Conservation (phyloP, 2,329 filamentous ascomycete genomes). For the Hypoxylon sp. region DNA sequence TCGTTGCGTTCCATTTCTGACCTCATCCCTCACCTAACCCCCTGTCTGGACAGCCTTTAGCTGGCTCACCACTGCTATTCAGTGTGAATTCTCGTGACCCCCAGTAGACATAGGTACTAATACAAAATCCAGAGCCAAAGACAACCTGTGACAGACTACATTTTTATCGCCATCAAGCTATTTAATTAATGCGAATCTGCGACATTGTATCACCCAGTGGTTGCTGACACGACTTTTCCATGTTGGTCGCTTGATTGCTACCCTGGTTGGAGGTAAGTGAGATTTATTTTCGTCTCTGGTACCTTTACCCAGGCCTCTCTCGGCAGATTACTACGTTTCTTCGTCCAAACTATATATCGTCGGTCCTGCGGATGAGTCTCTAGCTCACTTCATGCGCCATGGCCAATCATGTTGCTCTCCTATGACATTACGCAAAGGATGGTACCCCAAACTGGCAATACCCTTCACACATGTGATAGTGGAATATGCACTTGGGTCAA, state of each 20-base stretch:
- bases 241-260: slow-evolving; percentile 38
- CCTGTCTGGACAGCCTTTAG: slow-evolving; percentile 22
- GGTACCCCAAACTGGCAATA: slow-evolving; percentile 49
- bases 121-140: slow-evolving; percentile 32
- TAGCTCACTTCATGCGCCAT: slow-evolving; percentile 43
- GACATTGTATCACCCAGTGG: slow-evolving; percentile 24
- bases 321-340: slow-evolving; percentile 49
- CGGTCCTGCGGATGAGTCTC: slow-evolving; percentile 54
- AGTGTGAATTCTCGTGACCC: slow-evolving; percentile 26
- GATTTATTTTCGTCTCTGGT: slow-evolving; percentile 43
- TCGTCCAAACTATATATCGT: slow-evolving; percentile 45
- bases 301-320: slow-evolving; percentile 49
- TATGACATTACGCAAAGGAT: slow-evolving; percentile 47
- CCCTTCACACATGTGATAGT: slow-evolving; percentile 53
- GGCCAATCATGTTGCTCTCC: slow-evolving; percentile 50
- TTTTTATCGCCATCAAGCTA: slow-evolving; percentile 14
- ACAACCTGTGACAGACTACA: slow-evolving; percentile 25
- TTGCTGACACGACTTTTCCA: slow-evolving; percentile 27
- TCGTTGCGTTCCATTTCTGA: slow-evolving; percentile 30
- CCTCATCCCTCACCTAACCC: slow-evolving; percentile 29
- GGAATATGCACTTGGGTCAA: slow-evolving; percentile 39
- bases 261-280: slow-evolving; percentile 48
- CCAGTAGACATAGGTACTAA: slow-evolving; percentile 38
- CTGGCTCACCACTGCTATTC: slow-evolving; percentile 15
- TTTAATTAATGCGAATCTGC: slow-evolving; percentile 30